Conservation (phyloP, 176 grass and related monocot species). For the Phyllostachys edulis region DNA sequence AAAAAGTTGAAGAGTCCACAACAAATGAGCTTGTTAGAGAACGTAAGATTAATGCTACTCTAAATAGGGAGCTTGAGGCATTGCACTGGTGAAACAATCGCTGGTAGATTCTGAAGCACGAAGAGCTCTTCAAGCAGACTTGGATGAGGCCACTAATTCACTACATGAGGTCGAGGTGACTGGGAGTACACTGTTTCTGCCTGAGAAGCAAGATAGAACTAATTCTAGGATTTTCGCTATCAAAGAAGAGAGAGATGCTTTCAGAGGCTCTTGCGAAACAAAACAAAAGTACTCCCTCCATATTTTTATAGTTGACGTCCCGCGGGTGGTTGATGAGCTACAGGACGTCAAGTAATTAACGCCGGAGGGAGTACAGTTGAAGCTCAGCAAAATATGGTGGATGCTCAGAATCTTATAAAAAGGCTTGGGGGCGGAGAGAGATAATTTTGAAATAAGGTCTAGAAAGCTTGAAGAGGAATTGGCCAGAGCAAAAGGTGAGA, state of each 20-base stretch:
- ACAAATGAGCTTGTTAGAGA: constrained; percentile 74
- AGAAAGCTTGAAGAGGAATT: constrained; percentile 89
- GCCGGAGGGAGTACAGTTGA: constrained; percentile 44
- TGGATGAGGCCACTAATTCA: constrained; percentile 85
- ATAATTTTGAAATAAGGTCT: constrained; percentile 60
- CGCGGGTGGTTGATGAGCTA: no score
- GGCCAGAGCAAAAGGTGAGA: constrained; percentile 77
- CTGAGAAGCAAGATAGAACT: constrained; percentile 65
- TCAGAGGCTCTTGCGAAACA: constrained; percentile 67
- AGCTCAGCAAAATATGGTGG: constrained; percentile 62
- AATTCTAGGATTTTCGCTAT: constrained; percentile 54
- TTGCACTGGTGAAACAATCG: constrained; percentile 68
- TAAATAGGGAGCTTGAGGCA: constrained; percentile 76
- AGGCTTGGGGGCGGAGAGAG: constrained; percentile 67
- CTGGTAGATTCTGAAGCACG: constrained; percentile 63
- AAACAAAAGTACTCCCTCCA: no score
- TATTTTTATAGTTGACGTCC: no score
- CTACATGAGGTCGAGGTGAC: constrained; percentile 86
- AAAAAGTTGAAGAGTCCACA: constrained; percentile 70
- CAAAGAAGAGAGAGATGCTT: constrained; percentile 67
- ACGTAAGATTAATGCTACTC: constrained; percentile 58
- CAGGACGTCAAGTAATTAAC: no score
- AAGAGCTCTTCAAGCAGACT: constrained; percentile 61
- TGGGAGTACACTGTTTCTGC: constrained; percentile 69
- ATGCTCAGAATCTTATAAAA: constrained; percentile 65